Percentiles rank a stretch among this genome's conserved stretches.
These are phyloP conservation scores for Penicillium frequentans DNA, from an alignment of 2,329 filamentous ascomycete species.

Conservation along the genomic window DNA sequence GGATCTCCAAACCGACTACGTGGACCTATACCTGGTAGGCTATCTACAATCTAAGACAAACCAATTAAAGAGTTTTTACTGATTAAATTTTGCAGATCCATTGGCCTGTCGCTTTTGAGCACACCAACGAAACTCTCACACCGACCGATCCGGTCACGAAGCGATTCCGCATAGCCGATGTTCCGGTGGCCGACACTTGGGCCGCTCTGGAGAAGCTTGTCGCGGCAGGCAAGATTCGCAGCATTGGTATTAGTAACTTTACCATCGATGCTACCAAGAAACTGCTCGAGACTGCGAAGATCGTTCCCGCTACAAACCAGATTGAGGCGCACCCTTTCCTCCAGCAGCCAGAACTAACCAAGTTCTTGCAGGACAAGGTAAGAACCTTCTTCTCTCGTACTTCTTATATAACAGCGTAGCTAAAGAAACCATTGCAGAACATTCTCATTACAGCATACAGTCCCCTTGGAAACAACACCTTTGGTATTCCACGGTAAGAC, in stretches of 20 bases:
- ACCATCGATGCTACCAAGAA: conserved; percentile 38
- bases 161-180: conserved; percentile 27
- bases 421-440: conserved; percentile 11
- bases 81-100: conserved; percentile 28
- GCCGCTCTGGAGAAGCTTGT: conserved; percentile 37
- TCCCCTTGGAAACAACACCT: conserved; percentile 55
- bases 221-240: conserved; percentile 33
- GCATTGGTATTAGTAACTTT: conserved; percentile 40
- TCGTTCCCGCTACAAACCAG: conserved; percentile 63
- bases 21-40: conserved; percentile 53
- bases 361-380: conserved; percentile 54
- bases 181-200: conserved; percentile 36
- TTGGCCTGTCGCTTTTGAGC: conserved; percentile 34
- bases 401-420: background rate
- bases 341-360: conserved; percentile 56
- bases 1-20: conserved; percentile 54
- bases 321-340: conserved; percentile 68
- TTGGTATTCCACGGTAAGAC: conserved; percentile 27
- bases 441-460: conserved; percentile 62
- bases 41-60: background rate
- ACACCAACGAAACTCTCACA: conserved; percentile 29
- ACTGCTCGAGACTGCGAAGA: conserved; percentile 42
- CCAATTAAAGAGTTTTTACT: background rate
- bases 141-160: conserved; percentile 27
- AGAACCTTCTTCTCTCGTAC: conserved; percentile 19